phyloP scores from a whole-genome alignment of 1,284 basidiomycete species.

The Ceratobasidium theobromae region DNA sequence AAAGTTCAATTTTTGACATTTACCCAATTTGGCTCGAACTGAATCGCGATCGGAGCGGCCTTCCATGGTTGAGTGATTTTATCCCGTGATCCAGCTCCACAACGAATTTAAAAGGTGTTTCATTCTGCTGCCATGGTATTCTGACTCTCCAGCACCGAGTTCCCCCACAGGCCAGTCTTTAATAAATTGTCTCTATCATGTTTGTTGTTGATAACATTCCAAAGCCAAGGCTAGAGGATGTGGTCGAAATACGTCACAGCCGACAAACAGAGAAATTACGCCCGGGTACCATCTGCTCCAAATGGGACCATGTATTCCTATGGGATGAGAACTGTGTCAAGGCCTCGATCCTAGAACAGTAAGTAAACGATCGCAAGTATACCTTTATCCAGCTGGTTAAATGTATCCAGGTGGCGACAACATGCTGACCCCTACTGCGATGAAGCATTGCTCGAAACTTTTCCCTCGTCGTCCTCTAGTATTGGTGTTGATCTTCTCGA shows the following conservation, averaged over 20 bases:
- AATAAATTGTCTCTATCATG: background rate
- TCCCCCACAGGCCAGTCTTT: too few relatives aligned
- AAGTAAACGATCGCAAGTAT: background rate
- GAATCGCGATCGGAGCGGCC: too few relatives aligned
- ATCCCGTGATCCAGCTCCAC: too few relatives aligned
- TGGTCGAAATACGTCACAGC: slow-evolving; percentile 13
- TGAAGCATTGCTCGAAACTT: slow-evolving; percentile 30
- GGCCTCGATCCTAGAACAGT: slow-evolving; percentile 15
- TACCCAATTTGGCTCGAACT: too few relatives aligned
- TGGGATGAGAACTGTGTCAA: slow-evolving; percentile 33
- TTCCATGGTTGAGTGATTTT: too few relatives aligned
- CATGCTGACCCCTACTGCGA: slow-evolving; percentile 30
- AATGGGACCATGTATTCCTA: slow-evolving; percentile 32
- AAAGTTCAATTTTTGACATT: too few relatives aligned
- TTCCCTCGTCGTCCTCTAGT: slow-evolving; percentile 29
- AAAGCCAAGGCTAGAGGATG: background rate
- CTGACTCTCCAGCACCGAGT: too few relatives aligned
- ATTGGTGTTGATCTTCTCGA: slow-evolving; percentile 33
- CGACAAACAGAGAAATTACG: slow-evolving; percentile 20
- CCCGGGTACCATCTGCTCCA: slow-evolving; percentile 3
- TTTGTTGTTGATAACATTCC: slow-evolving; percentile 13
- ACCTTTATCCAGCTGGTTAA: background rate
- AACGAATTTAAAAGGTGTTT: too few relatives aligned
- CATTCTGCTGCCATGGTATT: too few relatives aligned
- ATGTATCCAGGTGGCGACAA: slow-evolving; percentile 30